Percentiles rank a stretch among this genome's conserved stretches.
These are phyloP conservation scores for Grosmannia huntii DNA, from an alignment of 2,329 filamentous ascomycete species.

Conservation along the genomic window DNA sequence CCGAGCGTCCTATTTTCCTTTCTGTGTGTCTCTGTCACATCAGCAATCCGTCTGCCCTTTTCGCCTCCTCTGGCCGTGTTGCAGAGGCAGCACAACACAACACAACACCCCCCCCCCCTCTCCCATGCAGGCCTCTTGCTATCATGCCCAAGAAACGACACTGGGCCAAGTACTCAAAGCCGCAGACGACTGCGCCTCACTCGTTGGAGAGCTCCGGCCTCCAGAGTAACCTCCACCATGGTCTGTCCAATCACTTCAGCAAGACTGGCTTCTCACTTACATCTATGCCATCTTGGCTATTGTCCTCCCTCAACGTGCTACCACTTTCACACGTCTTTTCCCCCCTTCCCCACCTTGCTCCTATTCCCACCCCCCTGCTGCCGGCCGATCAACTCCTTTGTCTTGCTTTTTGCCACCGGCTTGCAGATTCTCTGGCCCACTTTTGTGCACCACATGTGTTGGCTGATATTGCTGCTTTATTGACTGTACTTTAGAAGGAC, in stretches of 20 bases:
- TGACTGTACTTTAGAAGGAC: conserved; percentile 7
- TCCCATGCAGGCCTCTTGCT: not conserved
- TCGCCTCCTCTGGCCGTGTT: not conserved
- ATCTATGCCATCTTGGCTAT: not conserved
- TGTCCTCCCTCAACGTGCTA: conserved; percentile 3
- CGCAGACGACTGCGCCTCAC: conserved; percentile 39
- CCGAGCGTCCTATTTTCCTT: not conserved
- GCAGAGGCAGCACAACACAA: not conserved
- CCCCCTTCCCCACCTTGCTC: not conserved
- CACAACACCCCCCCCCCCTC: too few relatives aligned
- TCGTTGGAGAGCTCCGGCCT: conserved; percentile 27
- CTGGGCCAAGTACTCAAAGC: conserved; percentile 42
- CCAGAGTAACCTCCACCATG: conserved; percentile 10
- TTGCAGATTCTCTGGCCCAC: not conserved
- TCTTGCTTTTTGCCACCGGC: not conserved
- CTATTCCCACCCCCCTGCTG: not conserved
- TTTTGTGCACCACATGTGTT: not conserved
- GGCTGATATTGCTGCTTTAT: not conserved
- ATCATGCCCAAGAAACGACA: conserved; percentile 55
- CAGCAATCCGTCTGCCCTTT: not conserved
- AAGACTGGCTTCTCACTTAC: not conserved
- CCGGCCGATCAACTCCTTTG: not conserved
- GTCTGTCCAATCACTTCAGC: conserved; percentile 5
- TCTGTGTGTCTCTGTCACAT: not conserved
- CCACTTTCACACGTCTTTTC: conserved; percentile 6